phyloP scores from a whole-genome alignment of 257 asterid genomes.

The Eustoma russellianum region DNA sequence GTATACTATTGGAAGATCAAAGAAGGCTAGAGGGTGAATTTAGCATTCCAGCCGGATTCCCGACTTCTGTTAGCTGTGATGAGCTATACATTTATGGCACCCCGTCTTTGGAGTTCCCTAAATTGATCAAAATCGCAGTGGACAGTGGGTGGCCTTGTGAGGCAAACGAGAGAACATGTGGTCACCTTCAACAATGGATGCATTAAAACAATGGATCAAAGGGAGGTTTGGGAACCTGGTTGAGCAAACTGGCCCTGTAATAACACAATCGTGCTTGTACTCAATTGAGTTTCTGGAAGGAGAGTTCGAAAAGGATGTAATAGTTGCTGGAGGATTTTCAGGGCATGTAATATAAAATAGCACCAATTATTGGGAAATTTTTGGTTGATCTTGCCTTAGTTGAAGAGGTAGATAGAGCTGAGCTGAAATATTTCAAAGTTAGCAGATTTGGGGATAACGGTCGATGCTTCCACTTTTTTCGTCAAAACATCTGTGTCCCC shows the following conservation, averaged over 20 bases:
- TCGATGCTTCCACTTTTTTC: too few species aligned
- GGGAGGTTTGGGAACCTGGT: conserved; percentile 41
- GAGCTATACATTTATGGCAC: conserved; percentile 74
- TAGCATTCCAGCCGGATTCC: conserved; percentile 55
- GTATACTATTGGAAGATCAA: conserved; percentile 67
- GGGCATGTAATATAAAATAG: conserved; percentile 98
- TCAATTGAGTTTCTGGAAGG: conserved; percentile 85
- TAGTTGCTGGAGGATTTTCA: conserved; percentile 83
- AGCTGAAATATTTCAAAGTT: conserved; percentile 34
- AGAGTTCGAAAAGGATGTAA: conserved; percentile 53
- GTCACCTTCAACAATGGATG: conserved; percentile 11
- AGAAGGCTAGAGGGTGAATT: conserved; percentile 56
- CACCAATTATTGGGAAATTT: conserved; percentile 67
- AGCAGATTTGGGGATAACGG: conserved; percentile 45
- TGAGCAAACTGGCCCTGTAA: conserved; percentile 36
- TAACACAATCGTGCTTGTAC: conserved; percentile 77
- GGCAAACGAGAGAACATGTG: conserved; percentile 62
- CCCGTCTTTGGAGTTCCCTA: conserved; percentile 82
- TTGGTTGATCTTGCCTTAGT: conserved; percentile 49
- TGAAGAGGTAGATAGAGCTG: conserved; percentile 39
- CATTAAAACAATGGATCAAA: conserved; percentile 36
- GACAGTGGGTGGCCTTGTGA: conserved; percentile 71
- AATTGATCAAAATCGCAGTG: conserved; percentile 52
- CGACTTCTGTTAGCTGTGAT: conserved; percentile 74
- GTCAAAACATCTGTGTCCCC: too few species aligned